These are phyloP conservation scores for Purshia tridentata DNA, from an alignment of 306 rosid genomes.

Conservation along the genomic window DNA sequence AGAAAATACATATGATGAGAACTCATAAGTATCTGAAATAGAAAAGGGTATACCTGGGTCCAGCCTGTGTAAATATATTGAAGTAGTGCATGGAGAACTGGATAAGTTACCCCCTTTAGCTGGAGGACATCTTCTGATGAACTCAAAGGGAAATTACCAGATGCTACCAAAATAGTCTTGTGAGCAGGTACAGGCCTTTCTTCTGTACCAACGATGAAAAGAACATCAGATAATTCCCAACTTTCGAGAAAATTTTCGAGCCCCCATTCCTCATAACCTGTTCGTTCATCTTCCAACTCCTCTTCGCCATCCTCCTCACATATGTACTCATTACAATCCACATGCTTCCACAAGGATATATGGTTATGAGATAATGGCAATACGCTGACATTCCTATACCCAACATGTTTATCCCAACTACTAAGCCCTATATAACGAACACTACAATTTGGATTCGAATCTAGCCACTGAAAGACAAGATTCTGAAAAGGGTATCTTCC, in stretches of 20 bases:
- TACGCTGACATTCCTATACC: conserved; percentile 77
- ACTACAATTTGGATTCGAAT: conserved; percentile 66
- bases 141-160: conserved; percentile 60
- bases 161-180: conserved; percentile 67
- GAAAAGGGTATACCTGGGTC: conserved; percentile 52
- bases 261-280: conserved; percentile 74
- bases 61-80: conserved; percentile 81
- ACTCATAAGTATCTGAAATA: not conserved
- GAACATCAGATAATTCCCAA: conserved; percentile 78
- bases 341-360: conserved; percentile 56
- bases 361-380: conserved; percentile 61
- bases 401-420: conserved; percentile 97
- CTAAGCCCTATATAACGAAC: conserved; percentile 90
- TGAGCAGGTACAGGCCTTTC: conserved; percentile 87
- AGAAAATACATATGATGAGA: no score
- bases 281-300: conserved; percentile 38
- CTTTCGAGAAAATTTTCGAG: conserved; percentile 68
- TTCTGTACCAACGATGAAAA: conserved; percentile 58
- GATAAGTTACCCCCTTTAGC: conserved; percentile 51
- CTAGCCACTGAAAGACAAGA: conserved; percentile 87
- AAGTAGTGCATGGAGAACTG: conserved; percentile 69
- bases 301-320: conserved; percentile 46
- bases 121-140: conserved; percentile 51
- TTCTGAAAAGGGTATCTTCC: conserved; percentile 88
- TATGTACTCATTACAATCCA: conserved; percentile 49